A percentile compares a stretch with the other conserved stretches of the same genome.
phyloP scores from a whole-genome alignment of 257 asterid species.

The Solanum clarkiae region DNA sequence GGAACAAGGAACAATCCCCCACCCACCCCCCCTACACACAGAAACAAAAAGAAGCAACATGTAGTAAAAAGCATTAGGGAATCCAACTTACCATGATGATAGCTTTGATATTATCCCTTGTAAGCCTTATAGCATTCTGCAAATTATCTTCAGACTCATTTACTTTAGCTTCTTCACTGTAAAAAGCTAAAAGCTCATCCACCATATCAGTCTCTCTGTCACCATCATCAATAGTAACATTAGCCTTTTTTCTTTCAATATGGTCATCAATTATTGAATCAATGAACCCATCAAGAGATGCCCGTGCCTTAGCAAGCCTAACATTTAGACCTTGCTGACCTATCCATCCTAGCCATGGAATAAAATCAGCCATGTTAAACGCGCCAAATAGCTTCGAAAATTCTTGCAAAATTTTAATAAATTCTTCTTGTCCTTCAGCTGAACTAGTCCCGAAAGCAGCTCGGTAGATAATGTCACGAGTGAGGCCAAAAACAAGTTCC shows the following conservation, averaged over 20 bases:
- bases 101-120: conserved; percentile 68
- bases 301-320: conserved; percentile 42
- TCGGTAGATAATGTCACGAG: conserved; percentile 53
- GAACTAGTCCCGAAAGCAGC: conserved; percentile 85
- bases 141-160: conserved; percentile 44
- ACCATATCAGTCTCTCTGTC: conserved; percentile 61
- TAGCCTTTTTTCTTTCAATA: conserved; percentile 23
- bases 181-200: conserved; percentile 73
- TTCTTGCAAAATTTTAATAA: conserved; percentile 62
- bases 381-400: conserved; percentile 76
- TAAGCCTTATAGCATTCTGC: conserved; percentile 53
- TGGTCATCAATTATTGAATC: conserved; percentile 69
- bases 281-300: conserved; percentile 65
- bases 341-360: conserved; percentile 58
- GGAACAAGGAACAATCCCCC: not conserved
- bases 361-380: conserved; percentile 61
- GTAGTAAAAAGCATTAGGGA: not conserved
- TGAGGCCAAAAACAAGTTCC: conserved; percentile 68
- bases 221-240: not conserved
- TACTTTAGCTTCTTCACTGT: conserved; percentile 37
- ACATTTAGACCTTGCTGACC: conserved; percentile 54
- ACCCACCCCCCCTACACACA: too few relatives aligned
- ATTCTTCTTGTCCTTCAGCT: conserved; percentile 49
- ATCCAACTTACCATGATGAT: conserved; percentile 62
- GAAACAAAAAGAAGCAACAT: not conserved